Base-by-base conservation (phyloP, 768 basidiomycete species). In the Auricularia cornea region DNA sequence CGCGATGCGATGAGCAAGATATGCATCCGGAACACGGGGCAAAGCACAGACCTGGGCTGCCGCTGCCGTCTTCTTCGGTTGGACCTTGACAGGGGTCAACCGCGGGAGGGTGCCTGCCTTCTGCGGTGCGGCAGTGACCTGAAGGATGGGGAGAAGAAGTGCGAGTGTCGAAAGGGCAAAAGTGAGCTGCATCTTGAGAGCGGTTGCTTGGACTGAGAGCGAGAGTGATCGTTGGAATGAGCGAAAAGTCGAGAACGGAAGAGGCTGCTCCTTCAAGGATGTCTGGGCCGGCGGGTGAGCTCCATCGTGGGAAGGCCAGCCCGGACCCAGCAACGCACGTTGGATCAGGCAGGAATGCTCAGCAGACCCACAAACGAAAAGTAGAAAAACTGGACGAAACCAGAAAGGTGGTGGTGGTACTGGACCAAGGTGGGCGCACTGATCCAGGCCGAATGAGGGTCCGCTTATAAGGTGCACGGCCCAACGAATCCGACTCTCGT, bases 301-400 rank as follows among this genome's bases (percentile, higher is more conserved):
- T 14, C 10, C 35, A 38, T 10, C 16, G 35, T 14, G 16, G 10
- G 16, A 38, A 38, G 16, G 35, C 35, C 35, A n/a, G n/a, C 35
- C 35, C 35, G 35, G 35, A 14, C 8, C 35, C 10, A 38, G 35
- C 8, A 14, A 38, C 35, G 16, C 16, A 38, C 35, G 28, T 52
- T n/a, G 51, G 30, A 57, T 57, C 54, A 57, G 26, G 54, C 54
- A 57, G 54, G 54, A 57, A 57, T 57, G 54, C 54, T 57, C 54
- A 57, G 54, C 54, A 57, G 54, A 57, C 54, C 54, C 30, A 26
- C 12, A 57, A 57, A 57, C 26, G 28, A 57, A 29, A 31, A n/a
- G 10, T 12, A n/a, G 20, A n/a, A 52, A 52, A 38, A 5, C 44
- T 48, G 44, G 44, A 16, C 10, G 44, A 48, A 18, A 48, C 44